phyloP scores from a whole-genome alignment of 2,329 filamentous ascomycete genomes.

The Clarireedia monteithiana region DNA sequence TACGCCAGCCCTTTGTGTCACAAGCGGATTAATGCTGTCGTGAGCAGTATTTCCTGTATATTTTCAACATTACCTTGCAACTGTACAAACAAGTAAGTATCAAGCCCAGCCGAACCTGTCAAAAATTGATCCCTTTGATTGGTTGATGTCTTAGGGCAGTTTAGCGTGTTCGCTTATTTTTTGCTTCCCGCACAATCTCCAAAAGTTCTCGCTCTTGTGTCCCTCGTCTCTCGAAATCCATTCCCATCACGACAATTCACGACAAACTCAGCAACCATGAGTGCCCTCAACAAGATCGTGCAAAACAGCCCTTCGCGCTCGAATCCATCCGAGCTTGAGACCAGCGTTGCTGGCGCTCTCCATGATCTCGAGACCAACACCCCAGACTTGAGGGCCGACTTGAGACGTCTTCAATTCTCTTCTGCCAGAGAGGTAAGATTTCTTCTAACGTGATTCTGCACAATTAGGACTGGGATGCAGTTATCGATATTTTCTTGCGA shows the following conservation, averaged over 20 bases:
- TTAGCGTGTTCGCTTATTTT: not conserved
- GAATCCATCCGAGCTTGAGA: conserved; percentile 96
- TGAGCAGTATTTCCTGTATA: too few species aligned
- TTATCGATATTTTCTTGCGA: conserved; percentile 7
- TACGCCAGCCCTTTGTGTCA: too few species aligned
- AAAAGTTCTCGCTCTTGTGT: conserved; percentile 1
- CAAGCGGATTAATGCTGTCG: too few species aligned
- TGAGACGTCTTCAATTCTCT: conserved; percentile 97
- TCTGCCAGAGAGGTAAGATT: conserved; percentile 96
- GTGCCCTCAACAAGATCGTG: conserved; percentile 94
- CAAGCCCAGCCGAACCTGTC: not conserved
- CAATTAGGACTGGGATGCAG: conserved; percentile 7
- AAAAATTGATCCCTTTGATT: not conserved
- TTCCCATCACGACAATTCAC: conserved; percentile 16
- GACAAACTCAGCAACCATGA: conserved; percentile 45
- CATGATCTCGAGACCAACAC: conserved; percentile 99
- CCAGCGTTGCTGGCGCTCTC: conserved; percentile 91
- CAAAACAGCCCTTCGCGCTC: conserved; percentile 92
- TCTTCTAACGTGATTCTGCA: not conserved
- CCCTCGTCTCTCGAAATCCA: not conserved
- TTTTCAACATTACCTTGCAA: too few species aligned
- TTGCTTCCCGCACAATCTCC: conserved; percentile 1
- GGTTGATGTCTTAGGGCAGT: not conserved
- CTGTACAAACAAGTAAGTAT: too few species aligned
- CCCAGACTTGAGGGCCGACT: conserved; percentile 89